These are phyloP conservation scores for Trichoderma sp. DNA, from an alignment of 2,329 filamentous ascomycete species.

Conservation along the genomic window DNA sequence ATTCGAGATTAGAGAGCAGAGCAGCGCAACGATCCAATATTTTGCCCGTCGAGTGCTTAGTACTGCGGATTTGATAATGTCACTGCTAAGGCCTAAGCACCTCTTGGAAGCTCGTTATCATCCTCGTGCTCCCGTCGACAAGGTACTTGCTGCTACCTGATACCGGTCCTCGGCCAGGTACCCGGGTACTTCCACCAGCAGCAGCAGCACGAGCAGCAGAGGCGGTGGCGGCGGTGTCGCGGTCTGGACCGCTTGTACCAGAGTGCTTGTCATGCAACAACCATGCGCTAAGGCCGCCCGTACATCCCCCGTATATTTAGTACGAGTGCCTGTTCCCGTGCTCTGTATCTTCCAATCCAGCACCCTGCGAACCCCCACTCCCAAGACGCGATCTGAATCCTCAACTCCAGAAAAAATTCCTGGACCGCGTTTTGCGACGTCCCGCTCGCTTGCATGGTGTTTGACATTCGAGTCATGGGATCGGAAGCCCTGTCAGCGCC, in stretches of 20 bases:
- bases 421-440: slow-evolving; percentile 19
- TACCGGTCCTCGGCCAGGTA: not conserved
- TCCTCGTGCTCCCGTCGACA: not conserved
- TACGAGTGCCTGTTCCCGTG: not conserved
- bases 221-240: not conserved
- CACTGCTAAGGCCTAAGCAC: not conserved
- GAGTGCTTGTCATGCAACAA: not conserved
- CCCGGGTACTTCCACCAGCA: not conserved
- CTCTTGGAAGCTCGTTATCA: not conserved
- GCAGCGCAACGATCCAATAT: not conserved
- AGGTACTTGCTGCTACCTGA: not conserved
- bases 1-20: not conserved
- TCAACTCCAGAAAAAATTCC: slow-evolving; percentile 14
- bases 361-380: slow-evolving; percentile 8
- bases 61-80: not conserved
- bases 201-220: not conserved
- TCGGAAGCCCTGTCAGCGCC: not conserved
- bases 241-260: not conserved
- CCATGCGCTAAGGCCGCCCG: not conserved
- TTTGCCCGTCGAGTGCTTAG: not conserved
- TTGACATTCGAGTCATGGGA: slow-evolving; percentile 11
- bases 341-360: not conserved
- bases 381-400: slow-evolving; percentile 5
- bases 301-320: not conserved
- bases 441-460: slow-evolving; percentile 6